Evolutionary conservation across 441 rosid species (phyloP).

Genomic region (Dalechampia spathulata): DNA sequence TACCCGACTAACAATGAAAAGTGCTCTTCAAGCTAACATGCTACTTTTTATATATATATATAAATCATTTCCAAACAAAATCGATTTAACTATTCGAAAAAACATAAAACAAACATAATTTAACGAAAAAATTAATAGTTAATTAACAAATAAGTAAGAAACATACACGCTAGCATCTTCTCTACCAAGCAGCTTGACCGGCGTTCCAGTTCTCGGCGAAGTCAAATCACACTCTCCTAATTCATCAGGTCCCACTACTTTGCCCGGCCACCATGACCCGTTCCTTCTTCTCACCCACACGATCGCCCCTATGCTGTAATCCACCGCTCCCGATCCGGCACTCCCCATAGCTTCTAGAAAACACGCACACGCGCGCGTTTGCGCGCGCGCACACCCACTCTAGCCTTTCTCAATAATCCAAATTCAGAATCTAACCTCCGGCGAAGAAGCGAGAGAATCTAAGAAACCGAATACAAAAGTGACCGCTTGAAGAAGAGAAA

Average conservation of each 20-base stretch:
- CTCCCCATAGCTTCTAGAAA: slow-evolving; percentile 33
- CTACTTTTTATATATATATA: no score
- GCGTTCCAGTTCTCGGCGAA: slow-evolving; percentile 91
- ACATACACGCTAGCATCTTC: slow-evolving; percentile 99
- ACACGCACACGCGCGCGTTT: no score
- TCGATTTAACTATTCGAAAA: neutral
- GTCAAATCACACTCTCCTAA: slow-evolving; percentile 59
- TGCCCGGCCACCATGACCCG: slow-evolving; percentile 99
- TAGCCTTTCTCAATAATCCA: no score
- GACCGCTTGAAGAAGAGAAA: slow-evolving; percentile 24
- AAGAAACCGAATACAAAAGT: slow-evolving; percentile 31
- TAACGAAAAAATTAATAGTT: neutral
- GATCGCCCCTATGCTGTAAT: slow-evolving; percentile 62
- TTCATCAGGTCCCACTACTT: slow-evolving; percentile 75
- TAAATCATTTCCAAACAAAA: no score
- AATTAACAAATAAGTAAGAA: neutral
- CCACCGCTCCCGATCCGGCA: slow-evolving; percentile 40
- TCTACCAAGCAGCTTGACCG: slow-evolving; percentile 95
- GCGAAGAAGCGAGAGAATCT: slow-evolving; percentile 29
- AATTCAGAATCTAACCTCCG: slow-evolving; percentile 28
- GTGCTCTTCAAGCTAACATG: neutral
- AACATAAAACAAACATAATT: no score
- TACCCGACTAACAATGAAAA: no score
- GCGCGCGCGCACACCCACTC: no score
- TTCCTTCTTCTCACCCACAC: slow-evolving; percentile 98